Conservation (phyloP, 169 alveolate genomes). For the Cryptosporidium ubiquitum region DNA sequence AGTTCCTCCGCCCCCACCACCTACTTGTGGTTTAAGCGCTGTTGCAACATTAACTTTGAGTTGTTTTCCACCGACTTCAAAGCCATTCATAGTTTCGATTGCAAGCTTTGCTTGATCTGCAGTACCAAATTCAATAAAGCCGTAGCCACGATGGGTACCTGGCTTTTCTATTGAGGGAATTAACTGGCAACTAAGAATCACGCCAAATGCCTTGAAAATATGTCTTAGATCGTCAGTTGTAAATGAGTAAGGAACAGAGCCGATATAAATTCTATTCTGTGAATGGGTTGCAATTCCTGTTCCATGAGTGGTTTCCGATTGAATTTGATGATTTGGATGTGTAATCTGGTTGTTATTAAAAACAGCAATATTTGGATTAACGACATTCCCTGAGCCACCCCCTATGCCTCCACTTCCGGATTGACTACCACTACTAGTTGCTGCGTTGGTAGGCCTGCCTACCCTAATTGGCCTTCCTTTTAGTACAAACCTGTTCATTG, state of each 20-base stretch:
- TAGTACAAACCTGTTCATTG: constrained; percentile 79
- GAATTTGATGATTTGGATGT: constrained; percentile 40
- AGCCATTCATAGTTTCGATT: constrained; percentile 83
- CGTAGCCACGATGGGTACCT: constrained; percentile 81
- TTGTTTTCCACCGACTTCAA: constrained; percentile 82
- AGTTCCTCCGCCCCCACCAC: background rate
- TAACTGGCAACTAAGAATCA: constrained; percentile 78
- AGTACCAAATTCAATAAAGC: constrained; percentile 82
- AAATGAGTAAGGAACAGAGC: constrained; percentile 80
- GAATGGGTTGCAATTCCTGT: constrained; percentile 68
- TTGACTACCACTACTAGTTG: constrained; percentile 15
- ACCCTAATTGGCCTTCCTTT: constrained; percentile 80
- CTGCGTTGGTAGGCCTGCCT: constrained; percentile 80
- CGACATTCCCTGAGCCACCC: constrained; percentile 36
- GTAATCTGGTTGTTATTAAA: constrained; percentile 37
- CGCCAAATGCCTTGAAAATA: constrained; percentile 79
- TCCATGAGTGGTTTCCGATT: constrained; percentile 38
- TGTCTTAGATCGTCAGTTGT: constrained; percentile 79
- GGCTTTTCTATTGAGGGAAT: constrained; percentile 79
- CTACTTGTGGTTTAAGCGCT: constrained; percentile 62
- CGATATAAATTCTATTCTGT: constrained; percentile 79
- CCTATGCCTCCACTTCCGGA: constrained; percentile 2
- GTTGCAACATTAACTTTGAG: constrained; percentile 79
- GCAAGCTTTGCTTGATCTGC: constrained; percentile 82
- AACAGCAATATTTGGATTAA: constrained; percentile 60